These are phyloP conservation scores for Ganoderma meredithae DNA, from an alignment of 1,284 basidiomycete species.

Conservation along the genomic window DNA sequence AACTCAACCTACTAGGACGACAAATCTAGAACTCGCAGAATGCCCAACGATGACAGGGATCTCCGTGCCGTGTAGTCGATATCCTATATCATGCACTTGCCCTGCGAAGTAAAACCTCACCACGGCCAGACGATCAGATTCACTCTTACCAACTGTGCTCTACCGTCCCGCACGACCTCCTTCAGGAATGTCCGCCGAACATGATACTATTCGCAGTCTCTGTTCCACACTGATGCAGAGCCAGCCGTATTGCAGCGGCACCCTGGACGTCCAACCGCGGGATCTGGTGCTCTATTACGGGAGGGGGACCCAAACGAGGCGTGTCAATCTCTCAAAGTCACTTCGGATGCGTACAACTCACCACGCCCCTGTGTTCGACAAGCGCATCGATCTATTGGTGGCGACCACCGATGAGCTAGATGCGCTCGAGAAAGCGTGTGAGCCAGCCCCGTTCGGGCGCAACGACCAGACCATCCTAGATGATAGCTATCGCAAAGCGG, in stretches of 20 bases:
- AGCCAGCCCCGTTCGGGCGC: slow-evolving; percentile 33
- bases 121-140: too few species aligned
- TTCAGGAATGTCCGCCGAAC: neutral
- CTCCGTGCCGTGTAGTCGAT: too few species aligned
- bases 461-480: slow-evolving; percentile 33
- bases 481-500: slow-evolving; percentile 35
- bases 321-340: neutral
- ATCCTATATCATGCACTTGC: too few species aligned
- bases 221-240: neutral
- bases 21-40: too few species aligned
- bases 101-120: too few species aligned
- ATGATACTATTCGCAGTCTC: neutral
- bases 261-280: neutral
- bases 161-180: too few species aligned
- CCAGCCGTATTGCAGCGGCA: neutral
- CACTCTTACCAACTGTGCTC: too few species aligned
- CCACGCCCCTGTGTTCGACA: neutral
- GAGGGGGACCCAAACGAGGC: neutral
- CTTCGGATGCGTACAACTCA: neutral
- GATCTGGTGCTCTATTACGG: neutral
- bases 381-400: neutral
- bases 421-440: slow-evolving; percentile 27
- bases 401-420: slow-evolving; percentile 1
- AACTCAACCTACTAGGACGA: too few species aligned
- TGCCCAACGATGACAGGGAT: too few species aligned